These are phyloP conservation scores for Epichloe uncinata DNA, from an alignment of 2,329 filamentous ascomycete genomes.

Conservation along the genomic window DNA sequence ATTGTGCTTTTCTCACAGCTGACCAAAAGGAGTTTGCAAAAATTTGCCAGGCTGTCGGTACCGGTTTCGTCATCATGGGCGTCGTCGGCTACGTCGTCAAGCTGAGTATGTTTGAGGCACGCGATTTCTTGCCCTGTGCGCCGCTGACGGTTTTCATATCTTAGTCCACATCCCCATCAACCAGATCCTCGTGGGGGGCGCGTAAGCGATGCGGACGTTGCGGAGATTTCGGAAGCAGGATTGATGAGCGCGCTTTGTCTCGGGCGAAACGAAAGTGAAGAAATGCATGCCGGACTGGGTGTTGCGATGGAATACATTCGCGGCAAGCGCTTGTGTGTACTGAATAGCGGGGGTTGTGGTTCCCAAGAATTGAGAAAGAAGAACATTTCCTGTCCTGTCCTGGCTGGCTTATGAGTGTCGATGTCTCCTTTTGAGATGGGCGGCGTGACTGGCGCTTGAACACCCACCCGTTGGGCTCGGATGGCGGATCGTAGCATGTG, in stretches of 20 bases:
- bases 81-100: conserved; percentile 59
- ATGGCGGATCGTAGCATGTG: no score
- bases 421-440: neutral
- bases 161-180: conserved; percentile 57
- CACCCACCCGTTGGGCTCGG: neutral
- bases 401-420: neutral
- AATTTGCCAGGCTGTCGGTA: conserved; percentile 46
- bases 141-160: neutral
- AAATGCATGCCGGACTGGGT: neutral
- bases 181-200: conserved; percentile 57
- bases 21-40: conserved; percentile 31
- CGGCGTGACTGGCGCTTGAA: neutral
- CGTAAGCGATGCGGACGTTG: conserved; percentile 26
- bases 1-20: conserved; percentile 13
- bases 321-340: neutral
- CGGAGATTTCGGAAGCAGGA: neutral
- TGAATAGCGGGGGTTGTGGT: neutral
- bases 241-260: neutral
- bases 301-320: neutral
- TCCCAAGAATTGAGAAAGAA: neutral
- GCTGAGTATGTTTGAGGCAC: conserved; percentile 37
- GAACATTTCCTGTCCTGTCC: neutral
- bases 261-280: neutral
- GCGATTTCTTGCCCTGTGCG: neutral
- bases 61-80: conserved; percentile 59